Conservation (phyloP, 2,329 filamentous ascomycete species). For the Pestalotiopsis sp. region DNA sequence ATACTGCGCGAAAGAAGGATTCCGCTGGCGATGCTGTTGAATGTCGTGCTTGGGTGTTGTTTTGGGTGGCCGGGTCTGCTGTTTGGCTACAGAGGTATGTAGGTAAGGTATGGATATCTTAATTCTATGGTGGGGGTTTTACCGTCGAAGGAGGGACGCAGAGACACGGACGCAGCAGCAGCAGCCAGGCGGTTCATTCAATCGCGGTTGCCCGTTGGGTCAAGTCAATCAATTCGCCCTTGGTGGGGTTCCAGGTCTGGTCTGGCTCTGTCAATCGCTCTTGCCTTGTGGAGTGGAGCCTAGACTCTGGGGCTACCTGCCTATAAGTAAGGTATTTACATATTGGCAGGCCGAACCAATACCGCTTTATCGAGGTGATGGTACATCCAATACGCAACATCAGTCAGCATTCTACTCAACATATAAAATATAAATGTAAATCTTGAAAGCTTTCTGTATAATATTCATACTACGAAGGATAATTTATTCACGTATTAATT, state of each 20-base stretch:
- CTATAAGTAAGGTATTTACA: no score
- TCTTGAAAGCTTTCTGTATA: background rate
- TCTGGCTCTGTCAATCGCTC: background rate
- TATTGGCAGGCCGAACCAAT: background rate
- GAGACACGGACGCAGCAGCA: background rate
- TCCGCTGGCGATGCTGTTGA: background rate
- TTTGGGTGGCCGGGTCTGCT: background rate
- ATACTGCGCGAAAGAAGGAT: background rate
- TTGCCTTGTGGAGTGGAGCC: background rate
- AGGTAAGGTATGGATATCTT: conserved; percentile 1
- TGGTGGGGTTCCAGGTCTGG: background rate
- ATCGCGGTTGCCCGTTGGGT: background rate
- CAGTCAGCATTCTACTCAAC: no score
- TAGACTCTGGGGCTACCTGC: background rate
- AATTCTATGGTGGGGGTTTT: conserved; percentile 6
- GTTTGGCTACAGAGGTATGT: no score
- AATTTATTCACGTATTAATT: no score
- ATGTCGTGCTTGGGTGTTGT: background rate
- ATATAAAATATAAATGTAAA: no score
- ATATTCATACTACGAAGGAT: background rate
- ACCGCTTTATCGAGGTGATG: conserved; percentile 4
- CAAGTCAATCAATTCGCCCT: background rate
- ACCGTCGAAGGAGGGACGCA: conserved; percentile 5
- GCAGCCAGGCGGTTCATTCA: background rate
- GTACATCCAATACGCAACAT: background rate